Conservation (phyloP, 1,284 basidiomycete species). For the Volvariella volvacea region DNA sequence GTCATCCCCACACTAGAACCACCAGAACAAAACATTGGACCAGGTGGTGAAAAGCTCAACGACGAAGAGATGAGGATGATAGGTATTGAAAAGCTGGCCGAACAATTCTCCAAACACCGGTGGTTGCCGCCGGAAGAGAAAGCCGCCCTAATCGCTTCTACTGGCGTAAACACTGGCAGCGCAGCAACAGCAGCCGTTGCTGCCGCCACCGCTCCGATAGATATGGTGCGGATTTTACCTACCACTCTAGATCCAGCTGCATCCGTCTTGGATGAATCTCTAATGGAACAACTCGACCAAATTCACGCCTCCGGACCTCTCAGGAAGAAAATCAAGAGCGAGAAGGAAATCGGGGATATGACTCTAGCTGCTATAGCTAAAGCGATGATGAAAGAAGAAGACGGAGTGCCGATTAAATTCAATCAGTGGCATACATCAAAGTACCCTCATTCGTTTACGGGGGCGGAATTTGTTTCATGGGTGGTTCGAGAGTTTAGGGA, state of each 20-base stretch:
- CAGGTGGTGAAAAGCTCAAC: constrained; percentile 65
- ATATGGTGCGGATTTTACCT: constrained; percentile 64
- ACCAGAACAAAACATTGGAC: constrained; percentile 48
- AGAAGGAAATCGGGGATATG: constrained; percentile 63
- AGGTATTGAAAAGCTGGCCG: constrained; percentile 89
- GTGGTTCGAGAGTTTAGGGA: constrained; percentile 81
- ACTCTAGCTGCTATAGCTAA: constrained; percentile 57
- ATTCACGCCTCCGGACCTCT: constrained; percentile 70
- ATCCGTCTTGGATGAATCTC: constrained; percentile 70
- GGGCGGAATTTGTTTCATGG: constrained; percentile 84
- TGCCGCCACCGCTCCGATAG: constrained; percentile 24
- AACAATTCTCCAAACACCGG: constrained; percentile 77
- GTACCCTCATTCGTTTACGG: constrained; percentile 79
- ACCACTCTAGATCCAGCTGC: constrained; percentile 79
- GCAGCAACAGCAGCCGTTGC: constrained; percentile 26
- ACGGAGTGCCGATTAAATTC: constrained; percentile 70
- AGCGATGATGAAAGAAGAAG: constrained; percentile 81
- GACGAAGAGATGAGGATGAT: constrained; percentile 85
- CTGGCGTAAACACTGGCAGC: background rate
- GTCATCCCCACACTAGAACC: constrained; percentile 81
- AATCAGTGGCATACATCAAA: constrained; percentile 67
- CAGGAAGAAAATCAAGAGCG: constrained; percentile 71
- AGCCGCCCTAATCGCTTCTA: constrained; percentile 11
- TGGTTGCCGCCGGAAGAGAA: constrained; percentile 68
- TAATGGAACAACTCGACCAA: constrained; percentile 75